Percentiles rank a stretch among this genome's conserved stretches.
Conservation (phyloP, 2,329 filamentous ascomycete genomes). For the Trichoderma sp. region DNA sequence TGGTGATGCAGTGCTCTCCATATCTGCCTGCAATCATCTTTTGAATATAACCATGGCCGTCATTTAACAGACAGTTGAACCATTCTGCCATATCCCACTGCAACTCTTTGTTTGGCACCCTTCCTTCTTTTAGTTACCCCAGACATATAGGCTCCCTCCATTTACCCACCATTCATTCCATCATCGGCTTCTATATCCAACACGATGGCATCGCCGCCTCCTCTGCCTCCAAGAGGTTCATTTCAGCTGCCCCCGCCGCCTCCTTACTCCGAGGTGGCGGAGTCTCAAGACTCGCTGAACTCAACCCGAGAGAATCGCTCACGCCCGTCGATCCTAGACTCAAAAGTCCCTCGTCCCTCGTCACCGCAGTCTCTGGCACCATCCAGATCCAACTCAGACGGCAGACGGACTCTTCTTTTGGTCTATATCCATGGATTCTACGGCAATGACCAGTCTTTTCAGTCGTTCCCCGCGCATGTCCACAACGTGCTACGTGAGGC, state of each 20-base stretch:
- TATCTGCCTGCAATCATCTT: too few relatives aligned
- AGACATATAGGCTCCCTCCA: background rate
- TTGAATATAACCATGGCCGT: background rate
- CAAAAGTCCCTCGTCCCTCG: slow-evolving; percentile 50
- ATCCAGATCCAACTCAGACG: slow-evolving; percentile 29
- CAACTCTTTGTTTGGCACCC: background rate
- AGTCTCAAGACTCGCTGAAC: background rate
- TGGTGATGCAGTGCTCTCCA: background rate
- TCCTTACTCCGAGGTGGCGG: slow-evolving; percentile 15
- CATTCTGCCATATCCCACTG: background rate
- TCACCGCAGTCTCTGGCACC: slow-evolving; percentile 50
- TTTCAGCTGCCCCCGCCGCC: slow-evolving; percentile 16
- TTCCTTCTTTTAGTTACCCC: background rate
- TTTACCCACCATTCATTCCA: background rate
- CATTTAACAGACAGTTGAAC: background rate
- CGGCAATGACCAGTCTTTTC: slow-evolving; percentile 84
- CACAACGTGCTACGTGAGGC: slow-evolving; percentile 71
- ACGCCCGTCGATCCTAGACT: slow-evolving; percentile 6
- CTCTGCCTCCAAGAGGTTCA: background rate
- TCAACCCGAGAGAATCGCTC: background rate
- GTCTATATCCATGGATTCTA: slow-evolving; percentile 91
- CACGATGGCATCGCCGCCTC: slow-evolving; percentile 19
- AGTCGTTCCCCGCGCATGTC: slow-evolving; percentile 83
- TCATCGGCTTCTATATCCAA: background rate
- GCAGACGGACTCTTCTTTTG: slow-evolving; percentile 64